phyloP scores from a whole-genome alignment of 1,284 basidiomycete genomes.

The Trichosporon ovoides region DNA sequence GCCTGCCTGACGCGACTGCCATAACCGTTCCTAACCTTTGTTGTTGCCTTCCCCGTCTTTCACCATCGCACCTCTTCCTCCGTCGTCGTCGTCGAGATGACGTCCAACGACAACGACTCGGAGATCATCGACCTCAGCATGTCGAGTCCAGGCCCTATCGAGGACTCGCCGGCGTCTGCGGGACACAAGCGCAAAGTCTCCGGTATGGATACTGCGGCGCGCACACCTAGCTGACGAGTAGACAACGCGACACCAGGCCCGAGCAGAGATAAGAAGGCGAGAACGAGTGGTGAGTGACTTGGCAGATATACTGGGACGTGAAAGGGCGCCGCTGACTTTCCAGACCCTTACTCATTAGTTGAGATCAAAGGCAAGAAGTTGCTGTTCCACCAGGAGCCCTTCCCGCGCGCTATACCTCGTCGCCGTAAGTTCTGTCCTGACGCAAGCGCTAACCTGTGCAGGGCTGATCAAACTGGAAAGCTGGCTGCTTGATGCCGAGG shows the following conservation, averaged over 20 bases:
- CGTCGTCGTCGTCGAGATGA: not conserved
- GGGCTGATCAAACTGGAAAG: constrained; percentile 31
- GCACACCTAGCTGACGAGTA: not conserved
- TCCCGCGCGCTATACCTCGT: constrained; percentile 18
- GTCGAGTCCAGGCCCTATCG: constrained; percentile 11
- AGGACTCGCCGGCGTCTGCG: not conserved
- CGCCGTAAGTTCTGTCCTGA: constrained; percentile 24
- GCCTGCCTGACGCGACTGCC: constrained; percentile 15
- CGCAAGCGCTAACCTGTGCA: not conserved
- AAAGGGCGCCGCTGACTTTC: not conserved
- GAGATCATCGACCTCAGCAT: constrained; percentile 15
- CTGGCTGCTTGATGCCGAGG: constrained; percentile 30
- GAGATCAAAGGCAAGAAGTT: constrained; percentile 32
- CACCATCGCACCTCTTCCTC: not conserved
- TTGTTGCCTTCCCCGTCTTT: not conserved
- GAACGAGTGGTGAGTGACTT: not conserved
- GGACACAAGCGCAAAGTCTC: constrained; percentile 14
- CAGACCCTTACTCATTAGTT: constrained; percentile 15
- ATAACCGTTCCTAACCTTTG: not conserved
- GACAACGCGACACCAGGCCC: not conserved
- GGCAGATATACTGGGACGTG: not conserved
- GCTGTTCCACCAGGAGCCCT: constrained; percentile 26
- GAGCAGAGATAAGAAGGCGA: constrained; percentile 9
- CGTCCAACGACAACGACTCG: not conserved
- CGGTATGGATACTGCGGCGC: not conserved